Base-by-base conservation (phyloP, 441 rosid genomes). In the Corymbia citriodora region DNA sequence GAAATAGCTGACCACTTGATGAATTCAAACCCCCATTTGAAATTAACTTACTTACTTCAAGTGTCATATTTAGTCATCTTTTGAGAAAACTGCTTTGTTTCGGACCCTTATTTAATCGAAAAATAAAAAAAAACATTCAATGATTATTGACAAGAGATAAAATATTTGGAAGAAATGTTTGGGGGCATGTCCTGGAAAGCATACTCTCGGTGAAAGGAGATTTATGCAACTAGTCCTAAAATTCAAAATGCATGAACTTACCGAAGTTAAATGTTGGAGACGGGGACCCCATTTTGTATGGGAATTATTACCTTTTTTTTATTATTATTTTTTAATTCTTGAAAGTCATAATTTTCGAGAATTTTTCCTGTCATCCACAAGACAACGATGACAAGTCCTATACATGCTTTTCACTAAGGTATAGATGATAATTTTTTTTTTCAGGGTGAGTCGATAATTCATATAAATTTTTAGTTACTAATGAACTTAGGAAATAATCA, bases 1-100 rank as follows among this genome's bases (percentile, higher is more conserved):
- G 6, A 59, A 59, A 59, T 25, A 59, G n/a, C 0, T 1, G 1
- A 59, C n/a, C 3, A 11, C 10, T 2, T 1, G 1, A 21, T 2
- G 9, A 31, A 6, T 68, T 31, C 21, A n/a, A 14, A 5, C 11
- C 9, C 19, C 8, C 36, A 65, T n/a, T 65, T n/a, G 40, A 65
- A 8, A 65, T n/a, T n/a, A 65, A 65, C 40, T n/a, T 8, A 11
- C n/a, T 68, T 6, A 68, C 7, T 68, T 8, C 3, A 16, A 3
- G 74, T 0, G 8, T 1, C 33, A 31, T 16, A 11, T 15, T 5
- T 17, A 68, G 6, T 6, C 6, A 0, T 31, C 1, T 65, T 68
- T 65, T 68, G 17, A n/a, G 40, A 65, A 65, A n/a, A n/a, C 4
- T 10, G 8, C 9, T 4, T 0, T 2, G 0, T 16, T 68, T 16